Percentiles rank a stretch among this genome's conserved stretches.
Evolutionary conservation across 2,329 filamentous ascomycete genomes (phyloP).

Genomic region (Xylariaceae sp.): DNA sequence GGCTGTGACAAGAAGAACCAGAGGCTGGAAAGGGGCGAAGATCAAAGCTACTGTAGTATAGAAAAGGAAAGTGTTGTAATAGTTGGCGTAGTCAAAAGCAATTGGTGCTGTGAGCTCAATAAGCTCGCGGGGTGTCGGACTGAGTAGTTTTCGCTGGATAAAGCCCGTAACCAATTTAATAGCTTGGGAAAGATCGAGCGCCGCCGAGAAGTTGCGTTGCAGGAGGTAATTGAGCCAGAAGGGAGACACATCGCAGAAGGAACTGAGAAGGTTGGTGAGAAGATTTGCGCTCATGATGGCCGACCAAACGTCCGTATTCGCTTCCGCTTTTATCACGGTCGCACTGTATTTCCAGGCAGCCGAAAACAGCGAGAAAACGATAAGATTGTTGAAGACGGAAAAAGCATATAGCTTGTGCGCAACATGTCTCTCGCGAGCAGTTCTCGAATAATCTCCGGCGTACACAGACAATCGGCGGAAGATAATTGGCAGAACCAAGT

Average conservation of each 20-base stretch:
- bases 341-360: constrained; percentile 56
- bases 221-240: constrained; percentile 39
- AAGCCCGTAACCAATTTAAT: constrained; percentile 78
- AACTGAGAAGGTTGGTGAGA: constrained; percentile 17
- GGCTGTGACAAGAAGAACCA: constrained; percentile 78
- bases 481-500: constrained; percentile 79
- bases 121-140: constrained; percentile 79
- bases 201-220: constrained; percentile 83
- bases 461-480: constrained; percentile 81
- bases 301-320: constrained; percentile 61
- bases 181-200: constrained; percentile 82
- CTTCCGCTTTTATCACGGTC: constrained; percentile 54
- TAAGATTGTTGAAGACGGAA: constrained; percentile 91
- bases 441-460: constrained; percentile 85
- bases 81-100: constrained; percentile 85
- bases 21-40: constrained; percentile 78
- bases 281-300: constrained; percentile 63
- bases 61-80: constrained; percentile 96
- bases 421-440: constrained; percentile 83
- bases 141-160: constrained; percentile 73
- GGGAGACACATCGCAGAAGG: constrained; percentile 22
- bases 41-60: constrained; percentile 82
- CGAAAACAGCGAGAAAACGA: constrained; percentile 81
- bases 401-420: constrained; percentile 85
- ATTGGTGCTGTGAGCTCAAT: constrained; percentile 89